A percentile compares a stretch with the other conserved stretches of the same genome.
Conservation (phyloP, 1,284 basidiomycete genomes). For the Cutaneotrichosporon arboriforme region DNA sequence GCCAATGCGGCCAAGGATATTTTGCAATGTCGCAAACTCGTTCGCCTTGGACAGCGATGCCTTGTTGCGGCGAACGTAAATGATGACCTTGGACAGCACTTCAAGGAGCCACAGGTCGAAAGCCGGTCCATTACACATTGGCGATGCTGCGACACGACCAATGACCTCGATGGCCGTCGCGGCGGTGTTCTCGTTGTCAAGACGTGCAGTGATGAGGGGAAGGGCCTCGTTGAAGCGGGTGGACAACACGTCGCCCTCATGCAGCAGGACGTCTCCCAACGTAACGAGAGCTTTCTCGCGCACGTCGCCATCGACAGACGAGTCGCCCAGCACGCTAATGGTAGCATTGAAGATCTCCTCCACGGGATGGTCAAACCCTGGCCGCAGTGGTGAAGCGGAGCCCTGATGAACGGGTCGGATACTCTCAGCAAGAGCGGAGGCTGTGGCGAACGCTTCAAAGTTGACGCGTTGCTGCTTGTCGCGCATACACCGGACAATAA, state of each 20-base stretch:
- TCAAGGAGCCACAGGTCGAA: conserved; percentile 72
- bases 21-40: conserved; percentile 68
- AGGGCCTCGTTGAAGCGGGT: conserved; percentile 45
- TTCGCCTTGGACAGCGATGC: conserved; percentile 71
- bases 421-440: conserved; percentile 50
- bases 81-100: conserved; percentile 70
- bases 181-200: conserved; percentile 57
- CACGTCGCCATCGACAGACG: conserved; percentile 88
- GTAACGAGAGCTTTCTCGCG: conserved; percentile 73
- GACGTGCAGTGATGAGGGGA: conserved; percentile 68
- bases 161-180: conserved; percentile 51
- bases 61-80: conserved; percentile 72
- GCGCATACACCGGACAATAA: conserved; percentile 64
- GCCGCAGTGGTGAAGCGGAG: conserved; percentile 34
- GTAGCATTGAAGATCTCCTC: conserved; percentile 70
- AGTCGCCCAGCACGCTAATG: conserved; percentile 62
- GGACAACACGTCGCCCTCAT: conserved; percentile 64
- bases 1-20: conserved; percentile 51
- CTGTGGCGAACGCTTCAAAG: conserved; percentile 68
- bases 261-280: conserved; percentile 79
- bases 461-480: conserved; percentile 51
- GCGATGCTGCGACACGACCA: conserved; percentile 49
- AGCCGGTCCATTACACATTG: conserved; percentile 39
- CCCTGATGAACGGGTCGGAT: conserved; percentile 38
- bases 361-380: conserved; percentile 51